Percentiles rank a stretch among this genome's conserved stretches.
phyloP scores from a whole-genome alignment of 2,329 filamentous ascomycete species.

The Raffaelea arxii region DNA sequence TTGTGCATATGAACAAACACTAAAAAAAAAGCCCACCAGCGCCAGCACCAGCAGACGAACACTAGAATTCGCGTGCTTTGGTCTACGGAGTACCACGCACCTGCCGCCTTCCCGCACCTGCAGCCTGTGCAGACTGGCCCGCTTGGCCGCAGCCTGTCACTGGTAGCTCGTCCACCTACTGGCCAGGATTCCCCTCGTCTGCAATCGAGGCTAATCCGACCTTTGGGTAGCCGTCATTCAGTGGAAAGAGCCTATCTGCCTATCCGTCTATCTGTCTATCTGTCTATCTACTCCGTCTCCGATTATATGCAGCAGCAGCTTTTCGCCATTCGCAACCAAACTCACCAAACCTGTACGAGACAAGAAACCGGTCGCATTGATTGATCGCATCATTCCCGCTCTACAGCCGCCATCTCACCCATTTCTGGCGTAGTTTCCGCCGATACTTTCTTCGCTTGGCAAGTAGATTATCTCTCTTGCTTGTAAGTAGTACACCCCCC shows the following conservation, averaged over 20 bases:
- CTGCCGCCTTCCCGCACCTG: not conserved
- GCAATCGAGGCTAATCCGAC: no score
- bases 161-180: not conserved
- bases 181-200: no score
- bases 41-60: not conserved
- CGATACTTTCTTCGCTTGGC: conserved; percentile 1
- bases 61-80: not conserved
- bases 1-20: not conserved
- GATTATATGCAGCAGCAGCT: no score
- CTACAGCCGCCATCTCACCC: not conserved
- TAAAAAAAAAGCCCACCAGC: no score
- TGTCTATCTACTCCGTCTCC: not conserved
- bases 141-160: not conserved
- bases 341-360: no score
- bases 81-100: not conserved
- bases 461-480: no score
- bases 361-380: no score
- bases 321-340: no score
- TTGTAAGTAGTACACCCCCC: no score
- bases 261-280: not conserved
- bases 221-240: no score
- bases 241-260: no score
- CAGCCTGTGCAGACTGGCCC: not conserved
- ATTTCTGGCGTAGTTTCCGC: conserved; percentile 4
- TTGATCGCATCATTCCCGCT: not conserved